These are phyloP conservation scores for Diddensiella transvaalensis DNA, from an alignment of 805 yeast species.

Conservation along the genomic window DNA sequence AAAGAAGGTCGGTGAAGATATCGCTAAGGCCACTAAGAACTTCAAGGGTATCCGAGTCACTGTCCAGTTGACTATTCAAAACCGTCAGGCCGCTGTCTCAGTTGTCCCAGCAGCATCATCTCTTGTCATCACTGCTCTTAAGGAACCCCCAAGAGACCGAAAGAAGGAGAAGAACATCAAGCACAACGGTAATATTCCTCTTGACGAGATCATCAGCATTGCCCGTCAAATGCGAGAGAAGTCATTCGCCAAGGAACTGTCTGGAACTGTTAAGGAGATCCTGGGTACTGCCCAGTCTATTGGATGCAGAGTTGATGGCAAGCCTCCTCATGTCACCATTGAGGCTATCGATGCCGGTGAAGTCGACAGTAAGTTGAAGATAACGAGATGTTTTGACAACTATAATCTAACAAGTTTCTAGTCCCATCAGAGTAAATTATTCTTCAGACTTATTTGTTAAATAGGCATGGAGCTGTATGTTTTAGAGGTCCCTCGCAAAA, in stretches of 20 bases:
- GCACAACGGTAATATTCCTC: constrained; percentile 98
- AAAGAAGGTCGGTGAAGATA: constrained; percentile 99
- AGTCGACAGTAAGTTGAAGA: constrained; percentile 64
- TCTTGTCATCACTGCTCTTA: constrained; percentile 96
- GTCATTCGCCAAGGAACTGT: constrained; percentile 96
- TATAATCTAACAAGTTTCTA: constrained; percentile 11
- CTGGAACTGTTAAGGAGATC: constrained; percentile 97
- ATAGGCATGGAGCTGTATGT: constrained; percentile 7
- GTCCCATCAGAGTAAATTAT: constrained; percentile 22
- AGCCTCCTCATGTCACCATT: constrained; percentile 98
- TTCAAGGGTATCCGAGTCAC: constrained; percentile 99
- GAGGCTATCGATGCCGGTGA: constrained; percentile 99
- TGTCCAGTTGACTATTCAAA: constrained; percentile 96
- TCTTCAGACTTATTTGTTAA: constrained; percentile 5
- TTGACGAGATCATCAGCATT: constrained; percentile 93
- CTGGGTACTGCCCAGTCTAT: constrained; percentile 99
- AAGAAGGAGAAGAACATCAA: constrained; percentile 99
- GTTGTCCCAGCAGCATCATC: constrained; percentile 99
- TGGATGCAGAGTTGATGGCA: constrained; percentile 99
- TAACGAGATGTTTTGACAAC: constrained; percentile 14
- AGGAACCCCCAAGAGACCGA: constrained; percentile 99
- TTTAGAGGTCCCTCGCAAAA: constrained; percentile 4
- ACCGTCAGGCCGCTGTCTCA: constrained; percentile 99
- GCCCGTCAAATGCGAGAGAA: constrained; percentile 97
- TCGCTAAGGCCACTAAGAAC: constrained; percentile 98